Evolutionary conservation across 106 monocot genomes (phyloP).

Genomic region (Gastrodia elata): DNA sequence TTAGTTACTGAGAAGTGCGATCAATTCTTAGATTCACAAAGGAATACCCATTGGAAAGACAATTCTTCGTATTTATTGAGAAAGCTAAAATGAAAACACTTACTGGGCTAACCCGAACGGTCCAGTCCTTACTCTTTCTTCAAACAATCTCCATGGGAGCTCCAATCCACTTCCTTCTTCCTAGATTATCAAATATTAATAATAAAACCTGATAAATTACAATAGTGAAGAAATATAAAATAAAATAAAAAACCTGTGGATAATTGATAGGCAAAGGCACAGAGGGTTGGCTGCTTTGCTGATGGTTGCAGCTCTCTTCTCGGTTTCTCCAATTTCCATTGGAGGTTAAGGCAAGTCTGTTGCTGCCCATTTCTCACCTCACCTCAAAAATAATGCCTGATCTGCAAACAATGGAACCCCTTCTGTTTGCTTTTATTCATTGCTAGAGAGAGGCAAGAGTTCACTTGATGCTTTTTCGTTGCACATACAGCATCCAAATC

Average conservation of each 20-base stretch:
- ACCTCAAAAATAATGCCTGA: not conserved
- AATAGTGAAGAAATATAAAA: not conserved
- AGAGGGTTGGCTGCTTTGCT: not conserved
- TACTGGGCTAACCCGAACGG: conserved; percentile 48
- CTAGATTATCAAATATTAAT: conserved; percentile 7
- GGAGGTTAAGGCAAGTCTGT: conserved; percentile 7
- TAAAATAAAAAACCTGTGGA: conserved; percentile 3
- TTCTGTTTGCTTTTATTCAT: not conserved
- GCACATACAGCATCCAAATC: too few species aligned
- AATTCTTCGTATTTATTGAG: too few species aligned
- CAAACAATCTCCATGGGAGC: conserved; percentile 38
- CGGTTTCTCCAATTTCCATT: not conserved
- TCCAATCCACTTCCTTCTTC: conserved; percentile 13
- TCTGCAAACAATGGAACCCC: not conserved
- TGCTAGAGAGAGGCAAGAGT: not conserved
- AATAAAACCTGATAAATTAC: not conserved
- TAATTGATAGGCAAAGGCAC: conserved; percentile 4
- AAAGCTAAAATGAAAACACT: not conserved
- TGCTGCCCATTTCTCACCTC: not conserved
- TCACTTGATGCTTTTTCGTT: not conserved
- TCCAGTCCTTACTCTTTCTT: conserved; percentile 49
- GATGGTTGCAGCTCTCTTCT: not conserved
- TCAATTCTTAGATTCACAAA: too few species aligned
- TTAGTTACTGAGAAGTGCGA: too few species aligned
- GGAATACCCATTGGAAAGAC: too few species aligned